Base-by-base conservation (phyloP, 805 yeast species). In the Candida peoriensis region DNA sequence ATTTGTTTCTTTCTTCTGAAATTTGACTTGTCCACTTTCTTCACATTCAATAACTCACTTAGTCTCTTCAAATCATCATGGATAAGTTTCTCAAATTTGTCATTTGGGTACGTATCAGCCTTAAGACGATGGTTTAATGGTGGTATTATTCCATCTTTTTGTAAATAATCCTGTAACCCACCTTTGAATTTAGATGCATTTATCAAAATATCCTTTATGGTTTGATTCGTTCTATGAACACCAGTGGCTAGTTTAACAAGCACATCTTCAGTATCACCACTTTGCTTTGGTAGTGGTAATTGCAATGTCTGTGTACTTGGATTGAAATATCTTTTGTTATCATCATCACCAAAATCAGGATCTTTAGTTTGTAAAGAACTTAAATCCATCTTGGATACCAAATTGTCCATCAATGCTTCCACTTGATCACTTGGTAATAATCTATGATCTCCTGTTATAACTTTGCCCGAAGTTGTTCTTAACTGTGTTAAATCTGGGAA, bases 341-440 rank as follows among this genome's bases (percentile, higher is more conserved):
- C 42, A 4, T 33, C 33, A 5, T 42, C 42, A 8, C 44, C 41
- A 28, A 48, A 42, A 36, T 60, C 61, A 12, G 47, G 43, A 8
- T 47, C 50, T 1, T 36, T 42, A 8, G 38, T 38, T 8, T 42
- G 47, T 4, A 47, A 26, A 6, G 41, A 41, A 30, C 62, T 67
- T 5, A 74, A 43, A 44, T 70, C 74, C 68, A 75, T 57, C 2
- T 50, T 41, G 11, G 66, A 63, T 11, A 78, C 62, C 23, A 64
- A 58, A 11, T 60, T 46, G 12, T 60, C 66, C 79, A 76, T 74
- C 8, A 55, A 29, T 0, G 47, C 48, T 28, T 64, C 54, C 55
- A 67, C 61, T 25, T 71, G 64, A 5, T 49, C 39, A 1, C 57
- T 47, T 3, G 75, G 74, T 14, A 60, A 38, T 21, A 54, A 40